Evolutionary conservation across 768 basidiomycete genomes (phyloP), one percentile per base, ranked within the genome.

Genomic region (Leucocoprinus leucothites): DNA sequence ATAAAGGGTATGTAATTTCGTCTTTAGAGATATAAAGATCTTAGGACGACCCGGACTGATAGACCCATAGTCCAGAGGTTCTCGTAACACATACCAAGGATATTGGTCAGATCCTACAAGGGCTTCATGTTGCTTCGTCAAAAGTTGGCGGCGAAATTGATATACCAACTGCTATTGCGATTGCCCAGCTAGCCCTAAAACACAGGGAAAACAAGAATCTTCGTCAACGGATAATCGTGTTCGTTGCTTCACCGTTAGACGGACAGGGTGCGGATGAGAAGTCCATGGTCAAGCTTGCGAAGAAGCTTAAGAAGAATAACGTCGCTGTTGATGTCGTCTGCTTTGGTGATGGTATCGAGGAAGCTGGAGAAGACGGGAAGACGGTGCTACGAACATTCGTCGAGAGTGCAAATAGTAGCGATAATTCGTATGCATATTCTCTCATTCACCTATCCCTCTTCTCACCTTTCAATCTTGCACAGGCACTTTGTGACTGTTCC

Each of bases 221-320:
- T 26, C 88, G 95, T 19, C 97, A 99, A 64, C 85, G 97, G 38
- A 91, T 99, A 63, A 85, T 99, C 66, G 90, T 93, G 42, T 97
- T 98, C 62, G 87, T 94, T 51, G 94, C 86, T 14, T 95, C 92
- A 3, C 97, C 97, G 1, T 71, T 94, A n/a, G 77, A 82, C 19
- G 86, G 84, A 26, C 67, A 74, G 26, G 85, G 77, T 7, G 82
- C 86, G 9, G 87, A 91, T 56, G 89, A 92, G 66, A 85, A 88
- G 62, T 77, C 79, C 51, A 86, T 95, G 82, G 75, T 90, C 61
- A 88, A 86, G 67, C 82, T 99, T 34, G 97, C 95, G 9, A 97
- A 95, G 79, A 97, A 94, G 71, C 78, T 99, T 58, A 98, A 98
- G 80, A 99, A 99, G 86, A 98, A 98, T 70, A 99, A 98, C 63